Base-by-base conservation (phyloP, 257 asterid species). In the Coffea canephora region DNA sequence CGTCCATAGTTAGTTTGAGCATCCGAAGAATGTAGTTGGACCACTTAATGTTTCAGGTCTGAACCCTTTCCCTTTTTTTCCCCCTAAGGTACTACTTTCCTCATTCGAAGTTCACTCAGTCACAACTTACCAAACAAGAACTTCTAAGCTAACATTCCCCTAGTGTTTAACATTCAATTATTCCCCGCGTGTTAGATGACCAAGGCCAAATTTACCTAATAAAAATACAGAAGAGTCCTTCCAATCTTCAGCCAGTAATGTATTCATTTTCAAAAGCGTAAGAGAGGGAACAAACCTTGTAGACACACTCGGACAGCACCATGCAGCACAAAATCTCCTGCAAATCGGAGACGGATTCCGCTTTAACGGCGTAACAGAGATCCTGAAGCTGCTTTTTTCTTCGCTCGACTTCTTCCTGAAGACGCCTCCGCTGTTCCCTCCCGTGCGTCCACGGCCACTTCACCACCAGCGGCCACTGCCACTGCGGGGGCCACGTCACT, bases 301-400 rank as follows among this genome's bases (percentile, higher is more conserved):
- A 94, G 36, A 95, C 99, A 76, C 97, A 93, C 85, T 95, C 99
- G 65, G 99, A 89, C 74, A 95, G 95, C 82, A 95, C 98, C 99
- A 95, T 95, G 92, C 97, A 93, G 83, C 98, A 95, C 68, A 95
- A 81, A 71, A 95, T 93, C 46, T 95, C 97, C 89, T 93, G 99
- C 94, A 95, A 91, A 87, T 95, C 99, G 54, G 94, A 55, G 9
- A 92, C 75, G 25, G 98, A 89, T 71, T 95, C 99, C 0, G 97
- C 97, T 87, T 95, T 91, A 85, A 91, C 86, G 72, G 99, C 98
- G 74, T 19, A 77, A 76, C 98, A 92, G 46, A 95, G 89, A 75
- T 92, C 94, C 77, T 87, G 90, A 78, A 93, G 85, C 78, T 91
- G 97, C 90, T 92, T 93, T 89, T 95, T 92, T 71, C 91, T 88